Conservation (phyloP, 108 stramenopile species). For the Cyclotella sp. region DNA sequence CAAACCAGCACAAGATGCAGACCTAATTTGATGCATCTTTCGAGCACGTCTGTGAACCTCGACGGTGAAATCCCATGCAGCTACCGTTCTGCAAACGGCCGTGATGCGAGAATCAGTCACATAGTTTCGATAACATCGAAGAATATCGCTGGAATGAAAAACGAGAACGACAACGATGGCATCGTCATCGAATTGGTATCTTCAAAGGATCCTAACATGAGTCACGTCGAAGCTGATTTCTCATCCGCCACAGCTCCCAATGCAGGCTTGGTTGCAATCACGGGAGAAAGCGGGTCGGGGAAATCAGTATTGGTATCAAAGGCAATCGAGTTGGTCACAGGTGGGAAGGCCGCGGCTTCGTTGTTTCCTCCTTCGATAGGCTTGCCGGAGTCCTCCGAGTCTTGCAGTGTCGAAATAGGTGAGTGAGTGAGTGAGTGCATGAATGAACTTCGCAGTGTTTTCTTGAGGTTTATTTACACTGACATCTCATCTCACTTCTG, state of each 20-base stretch:
- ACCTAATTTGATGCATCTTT: background rate
- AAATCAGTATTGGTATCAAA: conserved; percentile 76
- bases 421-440: conserved; percentile 26
- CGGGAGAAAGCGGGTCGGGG: conserved; percentile 57
- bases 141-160: conserved; percentile 48
- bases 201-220: background rate
- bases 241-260: conserved; percentile 5
- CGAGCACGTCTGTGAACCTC: background rate
- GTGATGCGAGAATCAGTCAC: conserved; percentile 23
- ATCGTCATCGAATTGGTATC: background rate
- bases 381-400: background rate
- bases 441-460: background rate
- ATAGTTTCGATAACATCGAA: conserved; percentile 42
- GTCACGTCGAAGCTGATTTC: background rate
- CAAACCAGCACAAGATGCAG: background rate
- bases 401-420: conserved; percentile 48
- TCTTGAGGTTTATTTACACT: no score
- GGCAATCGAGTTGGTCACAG: conserved; percentile 63
- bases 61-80: background rate
- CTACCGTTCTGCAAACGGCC: background rate
- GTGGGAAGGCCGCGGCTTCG: conserved; percentile 62
- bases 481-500: background rate
- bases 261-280: conserved; percentile 36
- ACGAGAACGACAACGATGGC: conserved; percentile 16
- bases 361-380: conserved; percentile 27